Percentiles rank a stretch among this genome's conserved stretches.
phyloP scores from a whole-genome alignment of 1,284 basidiomycete species.

The Sanguinoderma infundibulare region DNA sequence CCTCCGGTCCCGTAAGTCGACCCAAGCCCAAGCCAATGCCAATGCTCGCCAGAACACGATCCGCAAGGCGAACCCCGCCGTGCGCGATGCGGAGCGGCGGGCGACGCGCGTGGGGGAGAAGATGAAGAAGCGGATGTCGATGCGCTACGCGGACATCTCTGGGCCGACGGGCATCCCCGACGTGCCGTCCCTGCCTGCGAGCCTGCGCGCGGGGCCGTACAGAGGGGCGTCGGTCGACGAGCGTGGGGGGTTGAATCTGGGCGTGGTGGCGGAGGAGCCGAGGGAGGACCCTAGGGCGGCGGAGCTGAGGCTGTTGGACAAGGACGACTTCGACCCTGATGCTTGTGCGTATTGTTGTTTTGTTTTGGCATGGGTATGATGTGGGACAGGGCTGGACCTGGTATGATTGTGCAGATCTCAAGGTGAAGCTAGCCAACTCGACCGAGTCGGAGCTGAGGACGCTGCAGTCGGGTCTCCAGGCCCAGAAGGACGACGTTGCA shows the following conservation, averaged over 20 bases:
- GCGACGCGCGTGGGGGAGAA: constrained; percentile 84
- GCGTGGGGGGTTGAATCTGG: no score
- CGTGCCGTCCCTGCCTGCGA: constrained; percentile 48
- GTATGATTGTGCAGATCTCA: constrained; percentile 61
- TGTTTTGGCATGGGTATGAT: background rate
- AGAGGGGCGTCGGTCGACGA: constrained; percentile 24
- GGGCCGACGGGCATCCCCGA: constrained; percentile 64
- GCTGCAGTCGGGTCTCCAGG: constrained; percentile 71
- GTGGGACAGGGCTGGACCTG: background rate
- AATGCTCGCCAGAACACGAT: constrained; percentile 28
- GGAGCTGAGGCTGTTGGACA: constrained; percentile 70
- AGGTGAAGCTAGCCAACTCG: constrained; percentile 77
- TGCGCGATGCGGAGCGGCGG: constrained; percentile 48
- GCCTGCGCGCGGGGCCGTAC: constrained; percentile 31
- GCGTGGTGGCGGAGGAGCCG: constrained; percentile 43
- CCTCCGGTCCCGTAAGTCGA: constrained; percentile 61
- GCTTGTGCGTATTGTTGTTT: constrained; percentile 68
- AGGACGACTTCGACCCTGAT: constrained; percentile 82
- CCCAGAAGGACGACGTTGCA: constrained; percentile 67
- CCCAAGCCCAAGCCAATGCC: constrained; percentile 42
- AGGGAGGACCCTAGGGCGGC: constrained; percentile 51
- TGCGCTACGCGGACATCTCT: constrained; percentile 86
- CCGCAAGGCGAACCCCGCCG: constrained; percentile 19
- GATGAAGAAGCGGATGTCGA: constrained; percentile 92
- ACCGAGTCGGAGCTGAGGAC: constrained; percentile 79